Evolutionary conservation across 1,284 basidiomycete genomes (phyloP).

Genomic region (Ceratobasidium sp.): DNA sequence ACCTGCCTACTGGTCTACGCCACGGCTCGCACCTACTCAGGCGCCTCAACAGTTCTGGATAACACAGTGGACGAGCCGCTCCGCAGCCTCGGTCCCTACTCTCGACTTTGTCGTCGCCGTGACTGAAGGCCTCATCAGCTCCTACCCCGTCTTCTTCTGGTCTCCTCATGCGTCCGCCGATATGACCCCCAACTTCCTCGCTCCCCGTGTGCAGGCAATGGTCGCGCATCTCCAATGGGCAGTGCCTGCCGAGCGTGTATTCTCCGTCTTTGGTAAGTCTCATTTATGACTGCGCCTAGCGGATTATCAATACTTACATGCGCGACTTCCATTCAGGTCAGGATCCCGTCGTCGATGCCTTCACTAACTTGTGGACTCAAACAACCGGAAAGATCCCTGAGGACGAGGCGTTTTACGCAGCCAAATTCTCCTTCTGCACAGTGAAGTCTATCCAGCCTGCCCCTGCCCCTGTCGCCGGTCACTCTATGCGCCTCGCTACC

Average conservation of each 20-base stretch:
- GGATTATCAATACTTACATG: constrained; percentile 19
- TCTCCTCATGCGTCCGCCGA: constrained; percentile 55
- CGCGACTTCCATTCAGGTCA: constrained; percentile 48
- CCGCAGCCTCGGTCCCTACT: constrained; percentile 30
- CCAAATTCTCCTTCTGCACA: constrained; percentile 68
- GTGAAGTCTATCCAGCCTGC: constrained; percentile 56
- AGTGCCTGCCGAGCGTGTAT: constrained; percentile 63
- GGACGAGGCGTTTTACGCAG: constrained; percentile 68
- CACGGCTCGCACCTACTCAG: constrained; percentile 9
- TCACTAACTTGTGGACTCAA: constrained; percentile 62
- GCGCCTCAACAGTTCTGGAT: constrained; percentile 62
- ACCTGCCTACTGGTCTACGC: constrained; percentile 27
- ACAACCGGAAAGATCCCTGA: constrained; percentile 57
- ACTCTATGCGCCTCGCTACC: constrained; percentile 54
- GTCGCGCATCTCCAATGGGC: constrained; percentile 54
- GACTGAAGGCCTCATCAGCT: constrained; percentile 63
- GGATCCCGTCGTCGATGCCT: constrained; percentile 60
- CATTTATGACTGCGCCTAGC: background rate
- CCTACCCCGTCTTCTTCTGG: constrained; percentile 68
- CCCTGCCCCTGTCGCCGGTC: constrained; percentile 56
- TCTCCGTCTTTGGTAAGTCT: constrained; percentile 68
- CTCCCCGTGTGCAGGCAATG: constrained; percentile 54
- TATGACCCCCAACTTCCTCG: constrained; percentile 54
- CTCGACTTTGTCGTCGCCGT: constrained; percentile 69
- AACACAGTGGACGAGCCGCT: constrained; percentile 47